Evolutionary conservation across 2,329 filamentous ascomycete species (phyloP).

Genomic region (Rachicladosporium sp.): DNA sequence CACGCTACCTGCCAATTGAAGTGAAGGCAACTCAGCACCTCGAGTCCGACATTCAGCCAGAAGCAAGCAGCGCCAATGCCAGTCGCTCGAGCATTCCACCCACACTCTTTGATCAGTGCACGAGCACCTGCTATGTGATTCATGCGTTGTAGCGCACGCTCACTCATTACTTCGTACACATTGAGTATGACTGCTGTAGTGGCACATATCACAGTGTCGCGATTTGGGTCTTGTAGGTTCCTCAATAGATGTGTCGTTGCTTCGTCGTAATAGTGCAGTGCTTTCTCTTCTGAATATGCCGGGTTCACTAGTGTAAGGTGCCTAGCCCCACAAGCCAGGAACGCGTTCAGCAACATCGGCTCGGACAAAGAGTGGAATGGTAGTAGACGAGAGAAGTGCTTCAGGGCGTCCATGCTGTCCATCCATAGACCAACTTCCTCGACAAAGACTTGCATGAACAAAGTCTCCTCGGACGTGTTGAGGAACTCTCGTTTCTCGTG

Average conservation of each 20-base stretch:
- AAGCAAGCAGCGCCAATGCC: conserved; percentile 83
- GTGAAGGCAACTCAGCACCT: conserved; percentile 79
- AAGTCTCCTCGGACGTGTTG: conserved; percentile 61
- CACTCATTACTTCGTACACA: conserved; percentile 86
- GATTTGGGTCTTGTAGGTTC: conserved; percentile 69
- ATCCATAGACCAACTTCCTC: conserved; percentile 79
- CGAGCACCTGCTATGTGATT: conserved; percentile 78
- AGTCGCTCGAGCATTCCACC: conserved; percentile 67
- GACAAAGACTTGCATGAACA: conserved; percentile 87
- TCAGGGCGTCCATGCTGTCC: conserved; percentile 75
- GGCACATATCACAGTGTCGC: conserved; percentile 73
- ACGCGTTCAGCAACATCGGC: conserved; percentile 78
- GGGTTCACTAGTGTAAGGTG: conserved; percentile 63
- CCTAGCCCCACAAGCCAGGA: conserved; percentile 76
- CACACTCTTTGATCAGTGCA: conserved; percentile 77
- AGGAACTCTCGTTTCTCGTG: conserved; percentile 49
- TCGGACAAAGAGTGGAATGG: conserved; percentile 72
- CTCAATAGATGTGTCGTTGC: conserved; percentile 68
- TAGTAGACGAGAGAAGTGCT: conserved; percentile 76
- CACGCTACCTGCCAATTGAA: conserved; percentile 80
- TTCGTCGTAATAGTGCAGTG: conserved; percentile 71
- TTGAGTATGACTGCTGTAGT: conserved; percentile 80
- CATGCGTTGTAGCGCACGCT: conserved; percentile 67
- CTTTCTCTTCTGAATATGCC: conserved; percentile 62
- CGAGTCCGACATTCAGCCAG: conserved; percentile 86